phyloP scores from a whole-genome alignment of 2,329 filamentous ascomycete genomes.

The Monosporascus sp. region DNA sequence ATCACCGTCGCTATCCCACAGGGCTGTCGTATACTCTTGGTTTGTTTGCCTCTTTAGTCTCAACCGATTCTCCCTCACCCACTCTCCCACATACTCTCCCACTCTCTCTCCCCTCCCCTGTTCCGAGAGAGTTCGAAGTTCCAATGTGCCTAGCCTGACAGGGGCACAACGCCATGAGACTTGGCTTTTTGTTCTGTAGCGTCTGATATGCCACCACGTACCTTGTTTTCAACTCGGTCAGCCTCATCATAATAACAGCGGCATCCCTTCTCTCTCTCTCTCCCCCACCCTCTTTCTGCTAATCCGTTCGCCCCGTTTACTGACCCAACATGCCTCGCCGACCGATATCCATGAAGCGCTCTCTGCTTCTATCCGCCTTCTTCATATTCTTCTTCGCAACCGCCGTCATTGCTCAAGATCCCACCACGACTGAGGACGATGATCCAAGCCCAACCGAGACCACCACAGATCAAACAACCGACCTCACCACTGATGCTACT shows the following conservation, averaged over 20 bases:
- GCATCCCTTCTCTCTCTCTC: neutral
- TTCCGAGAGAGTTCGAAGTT: too few relatives aligned
- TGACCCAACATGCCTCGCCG: conserved; percentile 2
- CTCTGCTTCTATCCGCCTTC: conserved; percentile 8
- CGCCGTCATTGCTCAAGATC: conserved; percentile 9
- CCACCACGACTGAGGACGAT: conserved; percentile 1
- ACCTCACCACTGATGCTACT: conserved; percentile 1
- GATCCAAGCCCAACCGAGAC: neutral
- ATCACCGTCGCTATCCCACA: too few relatives aligned
- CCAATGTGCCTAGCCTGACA: too few relatives aligned
- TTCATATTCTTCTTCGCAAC: conserved; percentile 4
- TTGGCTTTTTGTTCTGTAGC: too few relatives aligned
- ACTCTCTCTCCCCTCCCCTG: too few relatives aligned
- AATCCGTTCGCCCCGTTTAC: neutral
- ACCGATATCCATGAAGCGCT: conserved; percentile 5
- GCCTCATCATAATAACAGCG: neutral
- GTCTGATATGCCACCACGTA: too few relatives aligned
- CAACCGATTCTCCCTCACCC: too few relatives aligned
- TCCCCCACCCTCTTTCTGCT: neutral
- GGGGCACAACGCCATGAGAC: too few relatives aligned
- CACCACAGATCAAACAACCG: neutral
- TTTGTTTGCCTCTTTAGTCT: too few relatives aligned
- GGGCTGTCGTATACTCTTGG: too few relatives aligned
- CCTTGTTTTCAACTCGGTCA: too few relatives aligned
- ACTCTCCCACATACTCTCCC: too few relatives aligned